Evolutionary conservation across 805 yeast species (phyloP).

Genomic region (Isabelozyma gotoi): DNA sequence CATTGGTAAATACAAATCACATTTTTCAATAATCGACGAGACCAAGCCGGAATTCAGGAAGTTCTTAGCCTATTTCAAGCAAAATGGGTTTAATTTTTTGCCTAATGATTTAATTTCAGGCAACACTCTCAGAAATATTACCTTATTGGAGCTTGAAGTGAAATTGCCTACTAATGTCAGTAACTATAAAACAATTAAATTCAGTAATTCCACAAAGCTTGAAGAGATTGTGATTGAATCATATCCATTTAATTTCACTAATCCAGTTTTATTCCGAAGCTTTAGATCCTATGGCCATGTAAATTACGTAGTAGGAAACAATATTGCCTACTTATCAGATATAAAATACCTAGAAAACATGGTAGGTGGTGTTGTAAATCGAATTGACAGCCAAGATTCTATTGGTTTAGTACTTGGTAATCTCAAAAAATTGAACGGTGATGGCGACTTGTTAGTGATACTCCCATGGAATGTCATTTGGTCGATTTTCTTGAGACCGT

Average conservation of each 20-base stretch:
- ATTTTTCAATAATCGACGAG: conserved; percentile 1
- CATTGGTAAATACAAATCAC: conserved; percentile 7
- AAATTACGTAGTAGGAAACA: conserved; percentile 17
- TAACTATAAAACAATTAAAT: conserved; percentile 1
- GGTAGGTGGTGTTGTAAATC: conserved; percentile 37
- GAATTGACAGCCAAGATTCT: conserved; percentile 6
- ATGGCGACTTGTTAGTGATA: conserved; percentile 41
- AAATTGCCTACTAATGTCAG: background rate
- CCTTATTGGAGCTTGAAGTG: conserved; percentile 4
- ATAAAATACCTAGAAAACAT: conserved; percentile 45
- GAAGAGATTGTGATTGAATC: conserved; percentile 14
- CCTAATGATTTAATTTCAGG: conserved; percentile 14
- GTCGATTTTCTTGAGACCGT: background rate
- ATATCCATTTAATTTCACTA: conserved; percentile 31
- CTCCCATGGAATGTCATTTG: conserved; percentile 25
- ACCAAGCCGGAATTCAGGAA: conserved; percentile 1
- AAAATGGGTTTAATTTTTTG: conserved; percentile 19
- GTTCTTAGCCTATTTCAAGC: conserved; percentile 15
- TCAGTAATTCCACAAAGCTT: conserved; percentile 1
- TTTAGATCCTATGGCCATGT: conserved; percentile 23
- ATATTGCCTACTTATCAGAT: conserved; percentile 33
- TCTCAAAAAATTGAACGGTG: conserved; percentile 40
- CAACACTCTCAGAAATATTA: conserved; percentile 2
- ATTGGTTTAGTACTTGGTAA: conserved; percentile 42
- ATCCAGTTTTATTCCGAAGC: conserved; percentile 26